Base-by-base conservation (phyloP, 306 rosid species). In the Begonia loranthoides region DNA sequence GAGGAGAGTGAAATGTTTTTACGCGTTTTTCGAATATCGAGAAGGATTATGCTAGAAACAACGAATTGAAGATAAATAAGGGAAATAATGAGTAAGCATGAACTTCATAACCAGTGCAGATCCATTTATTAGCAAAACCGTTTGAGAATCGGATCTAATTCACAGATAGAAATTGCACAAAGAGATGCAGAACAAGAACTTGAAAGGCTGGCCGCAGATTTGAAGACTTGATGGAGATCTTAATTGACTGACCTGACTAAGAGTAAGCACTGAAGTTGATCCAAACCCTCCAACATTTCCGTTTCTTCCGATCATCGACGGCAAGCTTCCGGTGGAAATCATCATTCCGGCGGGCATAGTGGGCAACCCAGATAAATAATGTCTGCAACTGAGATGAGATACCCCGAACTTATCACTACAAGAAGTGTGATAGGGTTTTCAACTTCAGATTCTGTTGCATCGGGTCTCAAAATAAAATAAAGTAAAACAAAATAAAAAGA, bases 191-290 rank as follows among this genome's bases (percentile, higher is more conserved):
- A 43, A 7, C 47, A 43, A 41, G 47, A 43, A 4, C 13, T 28
- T 28, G 36, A 7, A 28, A 28, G 9, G 8, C 36, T 28, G 6
- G 15, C 47, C 10, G n/a, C 13, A 43, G 47, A 43, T 10, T 43
- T 43, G 47, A n/a, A 43, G 47, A 43, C 9, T 57, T 15, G 52
- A 58, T 49, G 45, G 15, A 58, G 13, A 49, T 47, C 17, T 2
- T 34, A 48, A 24, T 17, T 34, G 41, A 69, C 54, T 60, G 64
- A 90, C 94, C 97, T 85, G 87, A 52, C 68, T 58, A 57, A 89
- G 84, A 60, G 68, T 51, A 54, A 89, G 76, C 5, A 49, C 63
- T 19, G 90, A 82, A 46, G 87, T 56, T 17, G 94, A 80, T 57
- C 79, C 74, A 65, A 77, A 85, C 14, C 67, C 87, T 53, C 54